Conservation (phyloP, 2,329 filamentous ascomycete species). For the Aspergillus glaucus region DNA sequence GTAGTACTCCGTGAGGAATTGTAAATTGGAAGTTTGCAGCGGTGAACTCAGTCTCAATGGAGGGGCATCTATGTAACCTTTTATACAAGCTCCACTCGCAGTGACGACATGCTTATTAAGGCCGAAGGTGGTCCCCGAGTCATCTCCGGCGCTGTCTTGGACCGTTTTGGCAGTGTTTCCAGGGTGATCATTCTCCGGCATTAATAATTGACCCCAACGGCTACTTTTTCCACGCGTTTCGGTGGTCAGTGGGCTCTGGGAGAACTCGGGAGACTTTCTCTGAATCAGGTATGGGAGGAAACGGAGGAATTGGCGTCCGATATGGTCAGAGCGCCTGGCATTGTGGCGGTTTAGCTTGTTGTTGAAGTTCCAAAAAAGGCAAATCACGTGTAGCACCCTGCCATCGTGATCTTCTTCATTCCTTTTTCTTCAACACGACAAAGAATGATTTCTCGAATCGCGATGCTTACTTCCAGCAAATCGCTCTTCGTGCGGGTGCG, state of each 20-base stretch:
- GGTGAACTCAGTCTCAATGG: neutral
- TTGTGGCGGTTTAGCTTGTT: too few relatives aligned
- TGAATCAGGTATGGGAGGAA: neutral
- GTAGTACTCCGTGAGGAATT: neutral
- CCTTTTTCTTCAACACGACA: too few relatives aligned
- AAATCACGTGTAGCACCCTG: neutral
- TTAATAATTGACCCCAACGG: too few relatives aligned
- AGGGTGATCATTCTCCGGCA: neutral
- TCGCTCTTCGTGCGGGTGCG: too few relatives aligned
- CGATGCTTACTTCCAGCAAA: too few relatives aligned
- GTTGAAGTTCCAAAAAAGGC: neutral
- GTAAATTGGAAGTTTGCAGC: neutral
- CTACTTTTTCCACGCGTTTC: neutral
- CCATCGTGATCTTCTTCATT: too few relatives aligned
- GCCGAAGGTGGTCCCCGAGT: neutral
- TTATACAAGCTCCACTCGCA: neutral
- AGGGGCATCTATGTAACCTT: neutral
- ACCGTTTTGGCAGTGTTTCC: neutral
- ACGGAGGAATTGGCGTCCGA: too few relatives aligned
- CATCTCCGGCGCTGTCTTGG: neutral
- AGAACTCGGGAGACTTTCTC: neutral
- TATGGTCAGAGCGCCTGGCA: too few relatives aligned
- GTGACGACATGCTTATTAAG: neutral
- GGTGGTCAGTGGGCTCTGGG: neutral
- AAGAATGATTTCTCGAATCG: too few relatives aligned